Conservation (phyloP, 345 rosid species). For the Gossypium sturtianum region DNA sequence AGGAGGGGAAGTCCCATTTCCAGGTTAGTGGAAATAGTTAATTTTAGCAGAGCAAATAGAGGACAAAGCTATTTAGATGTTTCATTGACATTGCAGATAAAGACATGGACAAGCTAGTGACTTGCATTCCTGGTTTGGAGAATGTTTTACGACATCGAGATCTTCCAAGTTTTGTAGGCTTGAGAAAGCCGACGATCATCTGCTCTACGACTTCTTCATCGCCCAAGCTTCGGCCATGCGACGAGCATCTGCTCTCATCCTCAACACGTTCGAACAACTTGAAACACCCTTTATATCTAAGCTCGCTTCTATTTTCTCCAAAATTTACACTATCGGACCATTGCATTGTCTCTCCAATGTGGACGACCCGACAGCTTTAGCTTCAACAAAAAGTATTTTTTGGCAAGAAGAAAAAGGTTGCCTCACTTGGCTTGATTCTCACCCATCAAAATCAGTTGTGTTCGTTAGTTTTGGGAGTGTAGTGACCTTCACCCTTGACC, state of each 20-base stretch:
- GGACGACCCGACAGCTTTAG: neutral
- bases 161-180: neutral
- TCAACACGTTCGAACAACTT: conserved; percentile 39
- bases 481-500: conserved; percentile 14
- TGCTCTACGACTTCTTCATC: neutral
- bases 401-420: conserved; percentile 37
- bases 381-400: conserved; percentile 18
- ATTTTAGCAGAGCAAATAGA: no score
- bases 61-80: no score
- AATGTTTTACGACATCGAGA: conserved; percentile 1
- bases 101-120: neutral
- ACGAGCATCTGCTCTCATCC: conserved; percentile 23
- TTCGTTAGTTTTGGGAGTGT: conserved; percentile 48
- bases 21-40: neutral
- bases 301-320: conserved; percentile 20
- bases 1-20: conserved; percentile 16
- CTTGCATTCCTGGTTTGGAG: neutral
- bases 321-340: conserved; percentile 32
- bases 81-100: neutral
- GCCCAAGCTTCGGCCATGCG: neutral
- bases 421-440: conserved; percentile 40
- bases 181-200: neutral
- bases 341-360: conserved; percentile 22
- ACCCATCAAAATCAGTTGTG: conserved; percentile 29
- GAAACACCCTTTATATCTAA: conserved; percentile 6